A percentile compares a stretch with the other conserved stretches of the same genome.
Evolutionary conservation across 1,284 basidiomycete species (phyloP).

Genomic region (Marasmius oreades): DNA sequence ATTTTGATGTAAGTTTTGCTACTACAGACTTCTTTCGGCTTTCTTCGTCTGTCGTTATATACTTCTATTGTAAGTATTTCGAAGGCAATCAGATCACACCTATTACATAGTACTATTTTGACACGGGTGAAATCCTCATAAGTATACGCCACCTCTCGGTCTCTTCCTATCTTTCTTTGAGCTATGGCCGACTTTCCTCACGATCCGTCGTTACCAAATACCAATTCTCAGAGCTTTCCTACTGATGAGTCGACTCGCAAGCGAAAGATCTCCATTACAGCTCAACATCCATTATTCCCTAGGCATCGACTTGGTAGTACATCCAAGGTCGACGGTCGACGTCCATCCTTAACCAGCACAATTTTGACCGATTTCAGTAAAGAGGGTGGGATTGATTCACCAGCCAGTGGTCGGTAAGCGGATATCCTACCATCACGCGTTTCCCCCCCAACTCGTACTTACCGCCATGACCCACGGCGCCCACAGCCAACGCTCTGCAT

Average conservation of each 20-base stretch:
- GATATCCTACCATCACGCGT: background rate
- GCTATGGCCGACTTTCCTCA: background rate
- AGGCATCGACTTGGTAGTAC: slow-evolving; percentile 1
- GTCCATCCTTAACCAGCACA: background rate
- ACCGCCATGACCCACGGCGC: background rate
- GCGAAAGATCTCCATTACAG: background rate
- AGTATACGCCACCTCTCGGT: no score
- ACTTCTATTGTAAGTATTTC: no score
- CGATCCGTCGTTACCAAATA: background rate
- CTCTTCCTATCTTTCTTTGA: background rate
- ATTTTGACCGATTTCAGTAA: background rate
- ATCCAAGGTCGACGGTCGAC: background rate
- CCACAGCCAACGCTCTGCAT: slow-evolving; percentile 5
- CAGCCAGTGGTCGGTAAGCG: background rate
- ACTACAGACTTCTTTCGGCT: no score
- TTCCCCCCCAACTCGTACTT: background rate
- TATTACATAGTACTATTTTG: no score
- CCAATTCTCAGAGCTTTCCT: background rate
- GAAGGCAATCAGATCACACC: no score
- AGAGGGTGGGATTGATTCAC: background rate
- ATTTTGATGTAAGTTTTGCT: no score
- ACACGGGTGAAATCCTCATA: no score
- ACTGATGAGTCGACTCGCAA: background rate
- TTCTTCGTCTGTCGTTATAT: no score
- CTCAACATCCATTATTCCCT: background rate